These are phyloP conservation scores for Capillidium rhysosporum DNA, from an alignment of 371 early-diverging fungal genomes.

Conservation along the genomic window DNA sequence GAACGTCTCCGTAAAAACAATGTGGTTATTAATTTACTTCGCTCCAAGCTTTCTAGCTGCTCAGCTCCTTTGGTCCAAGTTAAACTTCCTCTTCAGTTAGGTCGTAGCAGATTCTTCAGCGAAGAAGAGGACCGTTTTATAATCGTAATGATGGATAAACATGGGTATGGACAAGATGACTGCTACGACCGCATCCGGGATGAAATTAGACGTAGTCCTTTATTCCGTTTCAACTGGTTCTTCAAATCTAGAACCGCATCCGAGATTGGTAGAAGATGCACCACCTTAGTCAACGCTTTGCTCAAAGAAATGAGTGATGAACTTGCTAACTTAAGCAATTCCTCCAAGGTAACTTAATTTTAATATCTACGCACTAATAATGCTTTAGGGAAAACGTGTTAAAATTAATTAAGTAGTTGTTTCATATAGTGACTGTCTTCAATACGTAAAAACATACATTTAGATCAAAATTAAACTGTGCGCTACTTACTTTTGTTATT, in stretches of 20 bases:
- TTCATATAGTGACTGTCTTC: too few species aligned
- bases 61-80: constrained; percentile 70
- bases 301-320: constrained; percentile 28
- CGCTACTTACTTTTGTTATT: too few species aligned
- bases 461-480: too few species aligned
- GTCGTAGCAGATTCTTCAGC: constrained; percentile 62
- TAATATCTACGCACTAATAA: too few species aligned
- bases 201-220: constrained; percentile 58
- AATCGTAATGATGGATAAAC: constrained; percentile 67
- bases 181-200: constrained; percentile 75
- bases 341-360: too few species aligned
- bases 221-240: constrained; percentile 96
- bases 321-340: too few species aligned
- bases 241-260: constrained; percentile 77
- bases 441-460: too few species aligned
- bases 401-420: too few species aligned
- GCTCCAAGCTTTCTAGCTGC: constrained; percentile 42
- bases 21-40: constrained; percentile 61
- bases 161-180: constrained; percentile 79
- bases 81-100: constrained; percentile 56
- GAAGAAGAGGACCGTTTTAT: constrained; percentile 95
- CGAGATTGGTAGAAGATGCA: constrained; percentile 61
- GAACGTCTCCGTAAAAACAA: constrained; percentile 47
- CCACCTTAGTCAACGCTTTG: constrained; percentile 44
- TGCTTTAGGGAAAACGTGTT: too few species aligned